These are phyloP conservation scores for Chytridiales sp. DNA, from an alignment of 371 early-diverging fungal genomes.

Conservation along the genomic window DNA sequence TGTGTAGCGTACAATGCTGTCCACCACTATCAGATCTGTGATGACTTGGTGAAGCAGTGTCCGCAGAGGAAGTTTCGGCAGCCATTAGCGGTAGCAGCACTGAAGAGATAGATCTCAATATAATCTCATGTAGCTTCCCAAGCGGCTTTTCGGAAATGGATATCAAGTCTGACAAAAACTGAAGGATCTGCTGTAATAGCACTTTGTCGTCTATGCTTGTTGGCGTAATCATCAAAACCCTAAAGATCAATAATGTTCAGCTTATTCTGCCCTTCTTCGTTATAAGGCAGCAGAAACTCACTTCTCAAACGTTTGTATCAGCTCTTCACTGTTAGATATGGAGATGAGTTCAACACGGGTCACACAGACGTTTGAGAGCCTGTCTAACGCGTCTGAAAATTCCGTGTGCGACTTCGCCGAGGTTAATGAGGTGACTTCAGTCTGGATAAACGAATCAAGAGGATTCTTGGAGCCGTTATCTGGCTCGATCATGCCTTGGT, in stretches of 20 bases:
- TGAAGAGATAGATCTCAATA: neutral
- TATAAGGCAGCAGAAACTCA: neutral
- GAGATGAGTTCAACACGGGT: no score
- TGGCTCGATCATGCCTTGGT: no score
- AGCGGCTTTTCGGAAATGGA: no score
- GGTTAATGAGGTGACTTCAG: no score
- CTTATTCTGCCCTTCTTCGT: neutral
- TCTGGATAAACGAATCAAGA: no score
- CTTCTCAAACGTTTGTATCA: neutral
- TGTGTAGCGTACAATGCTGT: slow-evolving; percentile 7
- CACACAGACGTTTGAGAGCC: no score
- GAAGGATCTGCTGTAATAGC: slow-evolving; percentile 2
- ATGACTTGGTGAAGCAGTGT: slow-evolving; percentile 2
- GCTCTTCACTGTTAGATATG: no score
- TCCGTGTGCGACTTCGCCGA: no score
- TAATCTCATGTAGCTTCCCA: no score
- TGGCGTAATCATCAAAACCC: slow-evolving; percentile 11
- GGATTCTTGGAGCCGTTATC: no score
- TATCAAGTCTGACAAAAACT: slow-evolving; percentile 1
- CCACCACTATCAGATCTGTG: neutral
- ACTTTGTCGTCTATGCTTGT: slow-evolving; percentile 7
- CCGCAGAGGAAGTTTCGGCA: neutral
- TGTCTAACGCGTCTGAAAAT: no score
- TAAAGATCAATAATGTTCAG: slow-evolving; percentile 1
- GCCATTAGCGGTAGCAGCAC: neutral